Evolutionary conservation across 805 yeast genomes (phyloP), one percentile per base, ranked within the genome.

Genomic region (Saccharomycopsis capsularis): DNA sequence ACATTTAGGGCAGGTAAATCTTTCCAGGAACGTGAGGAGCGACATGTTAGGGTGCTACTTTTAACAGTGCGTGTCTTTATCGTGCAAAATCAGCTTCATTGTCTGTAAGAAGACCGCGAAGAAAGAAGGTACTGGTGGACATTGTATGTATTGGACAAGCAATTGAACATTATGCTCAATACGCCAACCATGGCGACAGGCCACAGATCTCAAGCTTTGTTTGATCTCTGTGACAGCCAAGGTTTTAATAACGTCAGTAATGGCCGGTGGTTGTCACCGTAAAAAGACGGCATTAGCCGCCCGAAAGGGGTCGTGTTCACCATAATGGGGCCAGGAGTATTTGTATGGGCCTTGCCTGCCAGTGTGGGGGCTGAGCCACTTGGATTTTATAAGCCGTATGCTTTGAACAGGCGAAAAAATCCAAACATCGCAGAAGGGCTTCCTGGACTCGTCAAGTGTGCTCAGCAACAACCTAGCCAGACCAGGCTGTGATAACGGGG

Each of bases 61-160:
- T 34, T 27, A 32, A 6, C 22, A 23, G 32, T 27, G 36, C 15
- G 32, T 41, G 4, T 18, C 32, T 3, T 51, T 51, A 4, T 30
- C 46, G 11, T 41, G 49, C 37, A 44, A 46, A 37, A 37, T 46
- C 6, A 38, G 36, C 18, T 18, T 39, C 2, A 46, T 50, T 9
- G 23, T 50, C n/a, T 35, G 50, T 2, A 46, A 41, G 70, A 66
- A 42, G 25, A 48, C 1, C 57, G 63, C 25, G 74, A 69, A 46
- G 74, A 69, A 48, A 57, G 71, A 22, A 59, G 74, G 21, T 59
- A 63, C 1, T 69, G 72, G 72, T 68, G 73, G 72, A 60, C 65
- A 6, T 53, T 69, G 2, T 69, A 67, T 48, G 54, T 66, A 29
- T 55, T 69, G n/a, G 74, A 69, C 52, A 57, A 70, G 32, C 63